phyloP scores from a whole-genome alignment of 352 stramenopile species.

The Pythium rhizo-oryzae region DNA sequence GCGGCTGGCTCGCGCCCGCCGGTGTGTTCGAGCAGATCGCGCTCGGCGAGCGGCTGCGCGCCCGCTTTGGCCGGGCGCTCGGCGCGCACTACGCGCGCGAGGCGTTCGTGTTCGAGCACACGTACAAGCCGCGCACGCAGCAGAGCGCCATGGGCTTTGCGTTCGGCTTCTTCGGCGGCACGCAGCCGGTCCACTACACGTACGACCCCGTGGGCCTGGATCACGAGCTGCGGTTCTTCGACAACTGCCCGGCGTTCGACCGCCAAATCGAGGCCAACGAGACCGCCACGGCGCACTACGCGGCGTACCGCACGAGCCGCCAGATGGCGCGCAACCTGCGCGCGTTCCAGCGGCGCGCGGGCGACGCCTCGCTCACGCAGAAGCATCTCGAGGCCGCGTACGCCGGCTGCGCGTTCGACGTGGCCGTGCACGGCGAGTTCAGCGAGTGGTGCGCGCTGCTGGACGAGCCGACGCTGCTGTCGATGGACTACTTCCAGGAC shows the following conservation, averaged over 20 bases:
- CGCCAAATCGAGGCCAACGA: conserved; percentile 61
- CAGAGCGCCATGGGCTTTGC: conserved; percentile 80
- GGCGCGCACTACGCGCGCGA: conserved; percentile 11
- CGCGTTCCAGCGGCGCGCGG: conserved; percentile 43
- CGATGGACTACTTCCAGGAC: conserved; percentile 87
- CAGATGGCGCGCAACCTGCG: conserved; percentile 59
- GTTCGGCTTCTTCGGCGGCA: conserved; percentile 67
- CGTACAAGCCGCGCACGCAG: conserved; percentile 78
- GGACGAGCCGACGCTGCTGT: conserved; percentile 61
- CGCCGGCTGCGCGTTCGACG: conserved; percentile 79
- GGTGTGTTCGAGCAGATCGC: conserved; percentile 63
- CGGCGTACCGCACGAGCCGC: conserved; percentile 47
- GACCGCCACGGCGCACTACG: conserved; percentile 56
- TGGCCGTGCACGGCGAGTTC: conserved; percentile 46
- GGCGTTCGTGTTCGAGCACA: conserved; percentile 73
- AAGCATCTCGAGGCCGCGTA: conserved; percentile 82
- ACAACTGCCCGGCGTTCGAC: conserved; percentile 78
- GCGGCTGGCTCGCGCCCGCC: conserved; percentile 51
- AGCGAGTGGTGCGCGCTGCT: conserved; percentile 76
- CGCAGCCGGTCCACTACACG: conserved; percentile 63
- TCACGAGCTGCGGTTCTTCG: conserved; percentile 76
- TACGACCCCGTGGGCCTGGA: conserved; percentile 54
- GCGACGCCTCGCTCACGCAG: conserved; percentile 35
- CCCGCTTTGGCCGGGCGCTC: conserved; percentile 37
- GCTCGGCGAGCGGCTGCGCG: conserved; percentile 58